These are phyloP conservation scores for Erythrobasidium yunnanense DNA, from an alignment of 768 basidiomycete genomes.

Conservation along the genomic window DNA sequence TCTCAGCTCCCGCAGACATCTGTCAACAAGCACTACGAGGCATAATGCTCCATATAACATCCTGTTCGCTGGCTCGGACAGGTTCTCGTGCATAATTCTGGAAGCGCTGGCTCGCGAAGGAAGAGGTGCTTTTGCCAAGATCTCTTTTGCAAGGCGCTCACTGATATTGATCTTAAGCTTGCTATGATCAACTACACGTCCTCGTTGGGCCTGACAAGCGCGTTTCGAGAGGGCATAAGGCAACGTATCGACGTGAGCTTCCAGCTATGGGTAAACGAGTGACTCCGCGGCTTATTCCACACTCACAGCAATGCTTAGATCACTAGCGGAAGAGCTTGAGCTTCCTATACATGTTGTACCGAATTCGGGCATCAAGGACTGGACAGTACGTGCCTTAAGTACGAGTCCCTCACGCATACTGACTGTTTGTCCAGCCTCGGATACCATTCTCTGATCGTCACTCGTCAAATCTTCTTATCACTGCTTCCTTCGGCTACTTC, in stretches of 20 bases:
- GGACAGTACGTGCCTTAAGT: conserved; percentile 9
- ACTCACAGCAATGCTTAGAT: conserved; percentile 27
- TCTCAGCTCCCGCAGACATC: too few relatives aligned
- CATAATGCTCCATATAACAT: conserved; percentile 23
- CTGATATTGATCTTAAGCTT: conserved; percentile 10
- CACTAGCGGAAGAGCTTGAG: conserved; percentile 29
- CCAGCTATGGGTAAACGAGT: too few relatives aligned
- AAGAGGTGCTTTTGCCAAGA: background rate
- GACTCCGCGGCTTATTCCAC: background rate
- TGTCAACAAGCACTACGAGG: background rate
- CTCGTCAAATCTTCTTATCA: conserved; percentile 31
- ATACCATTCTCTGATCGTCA: background rate
- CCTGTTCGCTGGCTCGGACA: conserved; percentile 35
- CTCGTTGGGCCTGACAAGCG: conserved; percentile 31
- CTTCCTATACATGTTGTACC: conserved; percentile 21
- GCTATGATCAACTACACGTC: conserved; percentile 29
- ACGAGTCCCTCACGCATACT: background rate
- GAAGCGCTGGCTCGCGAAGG: background rate
- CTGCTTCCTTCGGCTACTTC: conserved; percentile 38
- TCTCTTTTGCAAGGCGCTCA: background rate
- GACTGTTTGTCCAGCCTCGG: background rate
- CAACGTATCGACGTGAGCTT: conserved; percentile 26
- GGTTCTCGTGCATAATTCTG: conserved; percentile 32
- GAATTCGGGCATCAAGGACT: conserved; percentile 23
- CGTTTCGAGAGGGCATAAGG: conserved; percentile 10